These are phyloP conservation scores for Kentomonas sorsogonicus DNA, from an alignment of 208 protist species.

Conservation along the genomic window DNA sequence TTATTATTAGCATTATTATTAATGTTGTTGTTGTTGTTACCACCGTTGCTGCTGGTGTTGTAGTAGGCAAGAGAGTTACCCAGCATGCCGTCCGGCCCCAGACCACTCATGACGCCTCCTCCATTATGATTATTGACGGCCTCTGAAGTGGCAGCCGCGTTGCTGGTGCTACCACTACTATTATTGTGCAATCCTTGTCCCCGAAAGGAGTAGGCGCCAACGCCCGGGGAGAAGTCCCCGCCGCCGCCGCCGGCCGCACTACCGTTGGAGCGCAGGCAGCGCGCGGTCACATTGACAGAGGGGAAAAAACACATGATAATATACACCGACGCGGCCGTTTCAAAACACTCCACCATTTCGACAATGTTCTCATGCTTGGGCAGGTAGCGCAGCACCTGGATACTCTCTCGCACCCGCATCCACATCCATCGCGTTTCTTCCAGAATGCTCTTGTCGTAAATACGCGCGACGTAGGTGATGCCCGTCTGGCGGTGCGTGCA, in stretches of 20 bases:
- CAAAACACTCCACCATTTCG: conserved; percentile 86
- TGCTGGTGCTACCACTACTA: too few species aligned
- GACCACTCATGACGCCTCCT: too few species aligned
- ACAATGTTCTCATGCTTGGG: conserved; percentile 76
- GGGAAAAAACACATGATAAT: conserved; percentile 82
- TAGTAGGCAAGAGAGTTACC: too few species aligned
- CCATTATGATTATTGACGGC: too few species aligned
- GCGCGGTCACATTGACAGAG: conserved; percentile 40
- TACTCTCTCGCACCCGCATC: conserved; percentile 63
- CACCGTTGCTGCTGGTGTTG: too few species aligned
- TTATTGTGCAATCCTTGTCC: too few species aligned
- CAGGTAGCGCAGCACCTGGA: conserved; percentile 76
- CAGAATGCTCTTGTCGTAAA: conserved; percentile 74
- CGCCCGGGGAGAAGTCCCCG: neutral
- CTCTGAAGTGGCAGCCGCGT: too few species aligned
- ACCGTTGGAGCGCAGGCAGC: neutral
- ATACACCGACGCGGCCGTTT: conserved; percentile 74
- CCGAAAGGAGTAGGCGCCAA: too few species aligned
- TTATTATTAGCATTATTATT: too few species aligned
- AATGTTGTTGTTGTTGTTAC: too few species aligned
- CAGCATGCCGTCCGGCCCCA: too few species aligned
- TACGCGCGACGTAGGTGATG: conserved; percentile 72
- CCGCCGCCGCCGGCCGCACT: neutral
- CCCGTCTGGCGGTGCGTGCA: conserved; percentile 78
- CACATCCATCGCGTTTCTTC: conserved; percentile 82